phyloP scores from a whole-genome alignment of 371 early-diverging fungal species.

The Synchytrium microbalum region DNA sequence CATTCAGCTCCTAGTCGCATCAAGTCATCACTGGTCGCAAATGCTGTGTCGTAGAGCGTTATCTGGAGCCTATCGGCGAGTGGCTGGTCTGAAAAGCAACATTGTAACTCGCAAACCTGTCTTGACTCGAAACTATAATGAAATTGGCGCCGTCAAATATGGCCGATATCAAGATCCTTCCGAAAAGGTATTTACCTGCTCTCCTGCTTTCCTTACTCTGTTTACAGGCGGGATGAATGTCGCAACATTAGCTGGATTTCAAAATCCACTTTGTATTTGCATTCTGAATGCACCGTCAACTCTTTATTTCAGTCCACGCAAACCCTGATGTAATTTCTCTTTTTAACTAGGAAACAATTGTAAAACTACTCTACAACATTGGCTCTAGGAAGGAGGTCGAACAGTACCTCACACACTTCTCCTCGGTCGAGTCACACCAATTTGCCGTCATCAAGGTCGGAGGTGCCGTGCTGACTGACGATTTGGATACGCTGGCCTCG shows the following conservation, averaged over 20 bases:
- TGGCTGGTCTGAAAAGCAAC: no score
- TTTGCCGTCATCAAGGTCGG: slow-evolving; percentile 98
- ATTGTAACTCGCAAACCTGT: no score
- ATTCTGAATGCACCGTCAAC: not conserved
- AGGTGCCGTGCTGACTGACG: slow-evolving; percentile 91
- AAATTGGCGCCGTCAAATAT: not conserved
- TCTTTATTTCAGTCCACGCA: not conserved
- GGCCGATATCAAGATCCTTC: slow-evolving; percentile 3
- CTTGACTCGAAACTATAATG: not conserved
- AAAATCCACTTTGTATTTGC: not conserved
- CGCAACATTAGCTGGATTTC: not conserved
- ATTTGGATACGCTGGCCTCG: slow-evolving; percentile 87
- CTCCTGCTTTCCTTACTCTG: not conserved
- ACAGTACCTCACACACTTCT: slow-evolving; percentile 91
- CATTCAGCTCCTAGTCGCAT: no score
- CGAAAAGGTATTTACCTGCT: slow-evolving; percentile 1
- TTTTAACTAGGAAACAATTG: slow-evolving; percentile 78
- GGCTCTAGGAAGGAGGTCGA: slow-evolving; percentile 96
- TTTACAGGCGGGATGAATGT: not conserved
- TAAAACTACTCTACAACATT: slow-evolving; percentile 94
- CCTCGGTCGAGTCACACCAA: slow-evolving; percentile 93
- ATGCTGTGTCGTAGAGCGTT: not conserved
- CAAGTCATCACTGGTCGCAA: no score
- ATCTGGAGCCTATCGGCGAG: not conserved
- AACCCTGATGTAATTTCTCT: not conserved